Conservation (phyloP, 495 filamentous ascomycete species). For the Neurospora tetraspora region DNA sequence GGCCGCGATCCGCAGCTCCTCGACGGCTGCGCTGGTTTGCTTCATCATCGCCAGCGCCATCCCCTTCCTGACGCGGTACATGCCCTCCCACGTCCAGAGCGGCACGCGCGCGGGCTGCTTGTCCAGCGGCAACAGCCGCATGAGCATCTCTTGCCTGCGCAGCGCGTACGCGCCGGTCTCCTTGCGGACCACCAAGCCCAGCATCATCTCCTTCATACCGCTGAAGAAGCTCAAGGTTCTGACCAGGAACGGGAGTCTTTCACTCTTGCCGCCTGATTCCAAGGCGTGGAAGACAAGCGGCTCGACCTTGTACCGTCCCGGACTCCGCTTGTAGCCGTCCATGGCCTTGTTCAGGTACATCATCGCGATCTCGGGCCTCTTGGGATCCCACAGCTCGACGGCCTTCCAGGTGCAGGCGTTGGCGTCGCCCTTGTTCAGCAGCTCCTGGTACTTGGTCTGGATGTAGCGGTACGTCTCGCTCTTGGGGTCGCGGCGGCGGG, state of each 20-base stretch:
- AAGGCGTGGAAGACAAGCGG: not conserved
- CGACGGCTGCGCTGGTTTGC: constrained; percentile 10
- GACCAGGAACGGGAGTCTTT: not conserved
- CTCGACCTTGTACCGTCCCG: not conserved
- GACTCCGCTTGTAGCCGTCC: not conserved
- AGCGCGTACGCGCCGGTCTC: not conserved
- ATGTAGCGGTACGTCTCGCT: not conserved
- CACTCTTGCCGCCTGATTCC: not conserved
- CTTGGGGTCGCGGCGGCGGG: not conserved
- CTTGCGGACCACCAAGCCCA: not conserved
- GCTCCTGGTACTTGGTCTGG: constrained; percentile 2
- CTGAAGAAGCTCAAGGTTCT: not conserved
- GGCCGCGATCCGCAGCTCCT: constrained; percentile 11
- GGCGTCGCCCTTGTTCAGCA: constrained; percentile 5
- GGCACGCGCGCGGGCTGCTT: constrained; percentile 2
- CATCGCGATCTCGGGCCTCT: constrained; percentile 2
- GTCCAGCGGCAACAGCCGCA: not conserved
- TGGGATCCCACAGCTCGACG: not conserved
- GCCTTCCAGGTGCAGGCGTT: constrained; percentile 15
- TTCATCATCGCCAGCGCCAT: constrained; percentile 10
- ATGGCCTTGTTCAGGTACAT: constrained; percentile 15
- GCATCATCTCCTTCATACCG: not conserved
- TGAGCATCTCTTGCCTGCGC: not conserved
- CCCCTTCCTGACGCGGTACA: constrained; percentile 18
- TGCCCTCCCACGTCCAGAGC: constrained; percentile 23